These are phyloP conservation scores for Solanum chiquidenum DNA, from an alignment of 257 asterid species.

Conservation along the genomic window DNA sequence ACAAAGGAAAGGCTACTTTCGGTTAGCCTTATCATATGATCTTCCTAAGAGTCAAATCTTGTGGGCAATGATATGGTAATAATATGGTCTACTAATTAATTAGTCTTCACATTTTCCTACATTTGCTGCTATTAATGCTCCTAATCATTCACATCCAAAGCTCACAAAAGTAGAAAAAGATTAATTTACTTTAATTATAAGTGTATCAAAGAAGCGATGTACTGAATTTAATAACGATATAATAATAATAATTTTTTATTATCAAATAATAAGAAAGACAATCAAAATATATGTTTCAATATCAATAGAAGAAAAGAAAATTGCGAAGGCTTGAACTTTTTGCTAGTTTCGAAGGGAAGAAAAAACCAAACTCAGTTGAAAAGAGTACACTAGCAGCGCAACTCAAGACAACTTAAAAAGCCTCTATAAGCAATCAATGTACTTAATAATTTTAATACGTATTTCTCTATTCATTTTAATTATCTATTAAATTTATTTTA, in stretches of 20 bases:
- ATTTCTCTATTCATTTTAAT: too few relatives aligned
- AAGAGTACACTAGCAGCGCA: too few relatives aligned
- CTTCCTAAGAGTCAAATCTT: background rate
- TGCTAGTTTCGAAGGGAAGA: too few relatives aligned
- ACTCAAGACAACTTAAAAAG: background rate
- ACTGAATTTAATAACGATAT: too few relatives aligned
- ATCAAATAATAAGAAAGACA: background rate
- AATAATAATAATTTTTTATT: too few relatives aligned
- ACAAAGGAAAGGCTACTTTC: slow-evolving; percentile 32
- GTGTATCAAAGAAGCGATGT: background rate
- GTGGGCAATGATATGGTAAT: slow-evolving; percentile 36
- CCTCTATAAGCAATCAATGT: background rate
- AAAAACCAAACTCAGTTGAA: too few relatives aligned
- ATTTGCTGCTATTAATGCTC: slow-evolving; percentile 9
- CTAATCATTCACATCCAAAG: slow-evolving; percentile 28
- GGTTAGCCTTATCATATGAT: slow-evolving; percentile 6
- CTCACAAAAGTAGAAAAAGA: background rate
- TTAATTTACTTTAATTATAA: background rate
- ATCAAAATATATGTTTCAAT: background rate
- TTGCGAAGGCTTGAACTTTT: too few relatives aligned
- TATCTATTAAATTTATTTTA: too few relatives aligned
- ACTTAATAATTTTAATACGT: background rate
- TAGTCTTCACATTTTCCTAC: background rate
- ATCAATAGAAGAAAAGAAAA: too few relatives aligned
- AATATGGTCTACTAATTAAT: slow-evolving; percentile 7